Evolutionary conservation across 176 grass and related monocot genomes (phyloP).

Genomic region (Oryza meyeriana): DNA sequence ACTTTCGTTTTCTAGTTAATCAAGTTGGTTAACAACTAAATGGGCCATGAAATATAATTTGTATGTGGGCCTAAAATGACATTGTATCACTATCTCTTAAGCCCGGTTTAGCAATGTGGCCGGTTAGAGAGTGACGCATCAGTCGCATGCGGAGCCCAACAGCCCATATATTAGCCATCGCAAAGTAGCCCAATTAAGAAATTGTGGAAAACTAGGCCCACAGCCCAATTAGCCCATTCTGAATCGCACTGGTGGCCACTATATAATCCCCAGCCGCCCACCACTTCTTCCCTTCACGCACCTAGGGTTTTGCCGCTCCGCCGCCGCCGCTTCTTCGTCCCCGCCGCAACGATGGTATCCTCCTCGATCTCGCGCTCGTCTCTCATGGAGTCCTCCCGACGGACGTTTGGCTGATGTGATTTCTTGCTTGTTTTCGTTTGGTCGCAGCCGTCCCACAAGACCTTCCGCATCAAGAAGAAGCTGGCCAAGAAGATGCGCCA

Average conservation of each 20-base stretch:
- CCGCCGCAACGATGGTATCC: slow-evolving; percentile 46
- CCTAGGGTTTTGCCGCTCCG: slow-evolving; percentile 58
- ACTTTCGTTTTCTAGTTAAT: background rate
- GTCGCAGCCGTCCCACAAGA: slow-evolving; percentile 83
- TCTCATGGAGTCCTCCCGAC: background rate
- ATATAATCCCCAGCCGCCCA: slow-evolving; percentile 33
- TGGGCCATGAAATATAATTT: background rate
- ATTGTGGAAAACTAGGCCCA: background rate
- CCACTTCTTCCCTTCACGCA: slow-evolving; percentile 7
- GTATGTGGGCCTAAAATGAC: background rate
- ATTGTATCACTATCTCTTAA: background rate
- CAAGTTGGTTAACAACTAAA: background rate
- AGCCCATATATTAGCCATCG: background rate
- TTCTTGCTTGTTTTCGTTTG: background rate
- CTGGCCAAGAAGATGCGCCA: slow-evolving; percentile 94
- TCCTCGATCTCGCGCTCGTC: background rate
- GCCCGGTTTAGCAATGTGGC: background rate
- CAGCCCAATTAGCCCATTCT: background rate
- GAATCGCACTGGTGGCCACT: background rate
- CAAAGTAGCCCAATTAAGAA: too few relatives aligned
- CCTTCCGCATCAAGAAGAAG: slow-evolving; percentile 93
- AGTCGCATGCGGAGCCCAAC: background rate
- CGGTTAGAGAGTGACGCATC: too few relatives aligned
- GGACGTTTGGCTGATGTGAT: background rate
- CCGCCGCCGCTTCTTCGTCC: slow-evolving; percentile 22